Evolutionary conservation across 2,329 filamentous ascomycete genomes (phyloP).

Genomic region (Diplodia scrobiculata): DNA sequence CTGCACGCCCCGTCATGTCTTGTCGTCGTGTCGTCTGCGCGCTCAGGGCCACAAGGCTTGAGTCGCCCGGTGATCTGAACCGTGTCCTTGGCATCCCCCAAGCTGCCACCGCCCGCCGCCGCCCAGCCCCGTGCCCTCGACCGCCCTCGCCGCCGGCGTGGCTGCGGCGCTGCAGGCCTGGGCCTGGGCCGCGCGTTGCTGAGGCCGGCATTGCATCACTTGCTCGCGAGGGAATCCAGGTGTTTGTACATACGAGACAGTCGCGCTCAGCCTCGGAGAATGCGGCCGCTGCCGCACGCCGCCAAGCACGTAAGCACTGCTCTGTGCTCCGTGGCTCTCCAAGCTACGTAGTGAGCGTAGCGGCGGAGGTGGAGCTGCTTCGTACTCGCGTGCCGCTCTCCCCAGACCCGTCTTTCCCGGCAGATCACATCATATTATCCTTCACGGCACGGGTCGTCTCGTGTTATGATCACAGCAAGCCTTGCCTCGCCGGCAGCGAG

Average conservation of each 20-base stretch:
- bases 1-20: conserved; percentile 29
- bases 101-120: not conserved
- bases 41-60: conserved; percentile 10
- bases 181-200: conserved; percentile 6
- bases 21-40: conserved; percentile 26
- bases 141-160: not conserved
- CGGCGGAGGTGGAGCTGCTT: conserved; percentile 15
- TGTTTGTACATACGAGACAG: not conserved
- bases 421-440: conserved; percentile 14
- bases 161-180: not conserved
- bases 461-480: conserved; percentile 4
- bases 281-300: not conserved
- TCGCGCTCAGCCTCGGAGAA: conserved; percentile 17
- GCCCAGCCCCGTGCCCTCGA: not conserved
- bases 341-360: not conserved
- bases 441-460: conserved; percentile 12
- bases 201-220: not conserved
- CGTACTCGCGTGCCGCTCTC: conserved; percentile 17
- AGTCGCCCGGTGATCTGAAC: conserved; percentile 27
- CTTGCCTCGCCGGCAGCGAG: not conserved
- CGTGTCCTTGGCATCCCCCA: conserved; percentile 9
- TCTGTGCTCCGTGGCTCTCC: not conserved
- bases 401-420: conserved; percentile 9
- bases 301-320: conserved; percentile 21
- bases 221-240: not conserved